Conservation (phyloP, 129 eudicot species). For the Saposhnikovia divaricata region DNA sequence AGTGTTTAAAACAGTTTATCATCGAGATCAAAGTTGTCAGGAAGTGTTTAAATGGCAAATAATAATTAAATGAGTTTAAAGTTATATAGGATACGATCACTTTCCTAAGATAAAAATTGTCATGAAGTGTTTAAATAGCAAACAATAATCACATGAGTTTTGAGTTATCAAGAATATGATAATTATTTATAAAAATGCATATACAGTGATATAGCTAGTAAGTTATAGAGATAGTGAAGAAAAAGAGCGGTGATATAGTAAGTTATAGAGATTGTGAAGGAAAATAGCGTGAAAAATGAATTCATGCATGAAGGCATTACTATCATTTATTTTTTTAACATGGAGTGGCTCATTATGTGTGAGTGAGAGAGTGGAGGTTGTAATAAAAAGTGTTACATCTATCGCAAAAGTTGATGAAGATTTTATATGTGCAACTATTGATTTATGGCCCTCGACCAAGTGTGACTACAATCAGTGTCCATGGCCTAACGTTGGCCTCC, state of each 20-base stretch:
- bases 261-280: neutral
- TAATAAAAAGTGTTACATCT: conserved; percentile 11
- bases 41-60: neutral
- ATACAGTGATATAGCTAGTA: too few species aligned
- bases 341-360: neutral
- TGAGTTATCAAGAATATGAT: neutral
- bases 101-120: neutral
- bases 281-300: neutral
- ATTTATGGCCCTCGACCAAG: conserved; percentile 58
- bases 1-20: too few species aligned
- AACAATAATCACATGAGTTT: neutral
- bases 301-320: neutral
- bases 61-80: neutral
- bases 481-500: conserved; percentile 48
- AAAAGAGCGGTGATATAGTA: too few species aligned
- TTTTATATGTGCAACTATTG: conserved; percentile 58
- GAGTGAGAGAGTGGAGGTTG: conserved; percentile 16
- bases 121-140: neutral
- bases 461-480: conserved; percentile 58
- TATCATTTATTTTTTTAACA: neutral
- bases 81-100: neutral
- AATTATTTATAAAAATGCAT: too few species aligned
- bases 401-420: conserved; percentile 30
- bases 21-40: neutral
- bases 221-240: too few species aligned